These are phyloP conservation scores for Aspergillus quadricinctus DNA, from an alignment of 2,329 filamentous ascomycete species.

Conservation along the genomic window DNA sequence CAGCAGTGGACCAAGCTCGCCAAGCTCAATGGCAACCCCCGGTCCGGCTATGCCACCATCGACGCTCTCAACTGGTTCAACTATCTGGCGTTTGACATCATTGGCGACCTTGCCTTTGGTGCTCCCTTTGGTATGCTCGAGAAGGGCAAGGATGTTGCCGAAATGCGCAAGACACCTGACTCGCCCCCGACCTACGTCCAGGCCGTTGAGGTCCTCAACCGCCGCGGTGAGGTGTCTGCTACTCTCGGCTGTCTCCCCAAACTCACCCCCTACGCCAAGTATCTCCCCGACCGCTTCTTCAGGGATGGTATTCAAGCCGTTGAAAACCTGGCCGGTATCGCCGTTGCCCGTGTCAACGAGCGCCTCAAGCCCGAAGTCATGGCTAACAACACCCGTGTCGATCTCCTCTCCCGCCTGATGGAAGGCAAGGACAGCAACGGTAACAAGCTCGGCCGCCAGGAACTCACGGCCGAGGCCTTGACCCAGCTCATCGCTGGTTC, in stretches of 20 bases:
- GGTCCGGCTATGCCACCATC: slow-evolving; percentile 57
- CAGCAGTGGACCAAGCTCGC: slow-evolving; percentile 66
- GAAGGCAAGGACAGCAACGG: slow-evolving; percentile 80
- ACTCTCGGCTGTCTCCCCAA: slow-evolving; percentile 70
- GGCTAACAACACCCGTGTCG: slow-evolving; percentile 63
- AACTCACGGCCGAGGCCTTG: slow-evolving; percentile 82
- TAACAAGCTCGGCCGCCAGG: slow-evolving; percentile 67
- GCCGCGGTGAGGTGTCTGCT: slow-evolving; percentile 78
- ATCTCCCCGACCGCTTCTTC: slow-evolving; percentile 80
- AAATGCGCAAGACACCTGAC: slow-evolving; percentile 61
- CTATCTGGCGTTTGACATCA: slow-evolving; percentile 58
- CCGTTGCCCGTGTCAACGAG: slow-evolving; percentile 72
- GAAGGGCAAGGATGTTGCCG: slow-evolving; percentile 70
- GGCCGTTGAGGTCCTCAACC: slow-evolving; percentile 84
- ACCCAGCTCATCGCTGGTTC: slow-evolving; percentile 78
- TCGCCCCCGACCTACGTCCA: slow-evolving; percentile 64
- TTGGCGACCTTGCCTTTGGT: slow-evolving; percentile 64
- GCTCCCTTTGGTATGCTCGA: slow-evolving; percentile 79
- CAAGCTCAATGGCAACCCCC: slow-evolving; percentile 41
- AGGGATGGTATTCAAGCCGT: slow-evolving; percentile 68
- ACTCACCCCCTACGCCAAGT: slow-evolving; percentile 75
- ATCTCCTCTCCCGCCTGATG: slow-evolving; percentile 78
- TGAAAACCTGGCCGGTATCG: slow-evolving; percentile 78
- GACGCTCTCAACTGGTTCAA: slow-evolving; percentile 81
- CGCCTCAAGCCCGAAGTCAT: slow-evolving; percentile 63